These are phyloP conservation scores for Globisporangium nodosum DNA, from an alignment of 352 stramenopile genomes.

Conservation along the genomic window DNA sequence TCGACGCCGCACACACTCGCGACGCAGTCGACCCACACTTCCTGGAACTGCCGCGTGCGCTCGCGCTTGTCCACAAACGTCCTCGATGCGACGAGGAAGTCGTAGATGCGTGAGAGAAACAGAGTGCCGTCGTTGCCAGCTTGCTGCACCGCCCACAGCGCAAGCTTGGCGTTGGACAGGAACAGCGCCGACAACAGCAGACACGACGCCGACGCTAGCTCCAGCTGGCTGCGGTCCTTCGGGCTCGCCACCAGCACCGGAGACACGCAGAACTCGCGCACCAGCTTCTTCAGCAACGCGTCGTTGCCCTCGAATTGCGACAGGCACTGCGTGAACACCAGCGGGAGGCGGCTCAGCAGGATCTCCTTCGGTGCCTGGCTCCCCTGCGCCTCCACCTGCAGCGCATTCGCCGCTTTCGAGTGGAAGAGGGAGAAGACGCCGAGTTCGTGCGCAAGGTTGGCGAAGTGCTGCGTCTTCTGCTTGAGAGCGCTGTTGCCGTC, in stretches of 20 bases:
- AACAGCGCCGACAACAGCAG: slow-evolving; percentile 74
- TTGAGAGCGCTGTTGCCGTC: slow-evolving; percentile 16
- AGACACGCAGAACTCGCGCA: slow-evolving; percentile 60
- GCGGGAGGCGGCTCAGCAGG: slow-evolving; percentile 59
- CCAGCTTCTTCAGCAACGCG: slow-evolving; percentile 51
- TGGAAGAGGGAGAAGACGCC: slow-evolving; percentile 76
- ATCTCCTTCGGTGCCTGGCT: slow-evolving; percentile 30
- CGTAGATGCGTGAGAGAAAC: slow-evolving; percentile 41
- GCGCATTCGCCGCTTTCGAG: slow-evolving; percentile 37
- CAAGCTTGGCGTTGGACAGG: slow-evolving; percentile 78
- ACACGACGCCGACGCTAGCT: slow-evolving; percentile 56
- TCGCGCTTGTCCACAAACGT: slow-evolving; percentile 36
- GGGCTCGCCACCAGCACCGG: slow-evolving; percentile 44
- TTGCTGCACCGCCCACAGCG: slow-evolving; percentile 66
- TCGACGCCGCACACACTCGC: slow-evolving; percentile 76
- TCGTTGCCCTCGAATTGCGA: slow-evolving; percentile 69
- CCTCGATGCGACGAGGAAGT: slow-evolving; percentile 56
- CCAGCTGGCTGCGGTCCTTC: slow-evolving; percentile 38
- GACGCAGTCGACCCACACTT: slow-evolving; percentile 79
- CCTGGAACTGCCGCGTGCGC: slow-evolving; percentile 51
- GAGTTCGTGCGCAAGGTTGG: slow-evolving; percentile 59
- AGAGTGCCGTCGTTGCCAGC: slow-evolving; percentile 52
- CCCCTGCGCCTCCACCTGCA: slow-evolving; percentile 20
- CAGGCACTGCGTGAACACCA: slow-evolving; percentile 86
- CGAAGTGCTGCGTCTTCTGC: slow-evolving; percentile 34